These are phyloP conservation scores for Trametes cubensis DNA, from an alignment of 768 basidiomycete species.

Conservation along the genomic window DNA sequence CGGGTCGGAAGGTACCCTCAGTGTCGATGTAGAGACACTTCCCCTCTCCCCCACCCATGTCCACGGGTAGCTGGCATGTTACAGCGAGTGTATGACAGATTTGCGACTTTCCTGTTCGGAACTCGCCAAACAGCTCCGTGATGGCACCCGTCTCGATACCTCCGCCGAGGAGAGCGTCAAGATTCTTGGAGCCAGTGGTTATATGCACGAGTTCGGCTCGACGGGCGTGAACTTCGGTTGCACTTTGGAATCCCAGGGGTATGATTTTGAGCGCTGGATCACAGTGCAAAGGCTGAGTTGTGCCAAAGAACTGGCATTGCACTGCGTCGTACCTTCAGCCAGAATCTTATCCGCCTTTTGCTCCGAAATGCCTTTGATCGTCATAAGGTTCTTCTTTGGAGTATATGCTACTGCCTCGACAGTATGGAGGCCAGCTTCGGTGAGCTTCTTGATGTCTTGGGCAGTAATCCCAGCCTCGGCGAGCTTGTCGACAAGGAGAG, in stretches of 20 bases:
- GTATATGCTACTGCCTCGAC: conserved; percentile 97
- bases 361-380: conserved; percentile 96
- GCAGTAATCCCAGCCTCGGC: conserved; percentile 88
- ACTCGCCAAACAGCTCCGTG: conserved; percentile 98
- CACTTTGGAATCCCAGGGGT: conserved; percentile 96
- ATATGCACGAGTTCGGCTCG: conserved; percentile 95
- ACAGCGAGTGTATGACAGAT: conserved; percentile 98
- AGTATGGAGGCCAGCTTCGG: conserved; percentile 89
- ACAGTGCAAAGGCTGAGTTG: not conserved
- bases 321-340: conserved; percentile 66
- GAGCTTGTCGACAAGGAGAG: conserved; percentile 80
- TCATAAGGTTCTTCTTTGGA: conserved; percentile 87
- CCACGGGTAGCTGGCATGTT: conserved; percentile 94
- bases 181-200: conserved; percentile 93
- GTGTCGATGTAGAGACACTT: conserved; percentile 99
- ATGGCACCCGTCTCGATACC: conserved; percentile 99
- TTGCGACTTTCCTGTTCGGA: conserved; percentile 97
- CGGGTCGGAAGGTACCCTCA: conserved; percentile 98
- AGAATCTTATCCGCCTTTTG: conserved; percentile 97
- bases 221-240: conserved; percentile 95
- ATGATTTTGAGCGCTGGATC: conserved; percentile 87
- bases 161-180: conserved; percentile 94
- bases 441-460: conserved; percentile 93
- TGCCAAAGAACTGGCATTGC: no score
- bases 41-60: conserved; percentile 98